phyloP scores from a whole-genome alignment of 768 basidiomycete species.

The Leccinellum luteum region DNA sequence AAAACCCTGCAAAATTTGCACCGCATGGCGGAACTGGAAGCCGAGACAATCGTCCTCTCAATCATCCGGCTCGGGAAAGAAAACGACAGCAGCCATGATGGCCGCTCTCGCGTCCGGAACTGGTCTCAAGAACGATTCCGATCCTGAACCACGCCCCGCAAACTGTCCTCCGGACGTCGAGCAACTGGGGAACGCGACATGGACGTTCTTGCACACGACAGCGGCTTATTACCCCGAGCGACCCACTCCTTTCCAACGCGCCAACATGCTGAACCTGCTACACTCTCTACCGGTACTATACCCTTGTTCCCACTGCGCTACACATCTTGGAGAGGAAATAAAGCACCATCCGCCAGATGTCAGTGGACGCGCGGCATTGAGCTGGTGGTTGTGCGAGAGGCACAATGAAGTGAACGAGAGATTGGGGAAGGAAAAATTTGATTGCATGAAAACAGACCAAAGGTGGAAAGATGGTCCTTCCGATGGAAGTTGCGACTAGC shows the following conservation, averaged over 20 bases:
- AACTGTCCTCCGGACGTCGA: constrained; percentile 92
- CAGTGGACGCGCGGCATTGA: constrained; percentile 61
- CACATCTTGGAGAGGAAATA: constrained; percentile 75
- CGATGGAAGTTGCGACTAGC: constrained; percentile 86
- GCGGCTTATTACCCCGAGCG: constrained; percentile 93
- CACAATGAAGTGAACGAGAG: constrained; percentile 92
- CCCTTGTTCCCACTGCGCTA: constrained; percentile 84
- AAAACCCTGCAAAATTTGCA: constrained; percentile 93
- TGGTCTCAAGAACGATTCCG: constrained; percentile 26
- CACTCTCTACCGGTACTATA: constrained; percentile 79
- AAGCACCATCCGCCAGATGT: constrained; percentile 72
- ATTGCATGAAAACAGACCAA: constrained; percentile 80
- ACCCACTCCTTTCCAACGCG: constrained; percentile 71
- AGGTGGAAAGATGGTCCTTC: constrained; percentile 89
- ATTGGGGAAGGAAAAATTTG: constrained; percentile 80
- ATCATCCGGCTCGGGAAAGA: constrained; percentile 28
- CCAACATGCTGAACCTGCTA: constrained; percentile 81
- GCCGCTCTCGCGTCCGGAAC: constrained; percentile 32
- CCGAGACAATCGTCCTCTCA: constrained; percentile 36
- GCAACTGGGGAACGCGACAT: constrained; percentile 86
- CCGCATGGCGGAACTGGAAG: constrained; percentile 72
- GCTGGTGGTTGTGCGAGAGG: constrained; percentile 84
- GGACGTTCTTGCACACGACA: constrained; percentile 95
- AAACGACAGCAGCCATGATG: constrained; percentile 34
- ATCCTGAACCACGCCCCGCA: constrained; percentile 42